phyloP scores from a whole-genome alignment of 352 stramenopile species.

The Phytophthora constricta region DNA sequence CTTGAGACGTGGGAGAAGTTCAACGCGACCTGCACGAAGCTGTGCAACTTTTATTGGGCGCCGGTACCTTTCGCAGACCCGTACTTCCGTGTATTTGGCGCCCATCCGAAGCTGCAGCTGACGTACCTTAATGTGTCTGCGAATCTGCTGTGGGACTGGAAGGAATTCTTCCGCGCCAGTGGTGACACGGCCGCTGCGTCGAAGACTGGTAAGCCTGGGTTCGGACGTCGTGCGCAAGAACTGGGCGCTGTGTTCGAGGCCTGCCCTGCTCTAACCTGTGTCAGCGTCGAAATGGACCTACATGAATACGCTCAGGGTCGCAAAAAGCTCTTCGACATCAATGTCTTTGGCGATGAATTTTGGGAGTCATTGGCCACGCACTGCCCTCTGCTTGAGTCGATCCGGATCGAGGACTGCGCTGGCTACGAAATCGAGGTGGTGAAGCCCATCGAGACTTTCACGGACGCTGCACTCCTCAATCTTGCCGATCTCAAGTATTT shows the following conservation, averaged over 20 bases:
- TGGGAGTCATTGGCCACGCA: constrained; percentile 7
- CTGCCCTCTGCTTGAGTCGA: constrained; percentile 32
- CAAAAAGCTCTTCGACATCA: constrained; percentile 24
- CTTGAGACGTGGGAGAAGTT: neutral
- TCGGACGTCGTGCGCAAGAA: constrained; percentile 26
- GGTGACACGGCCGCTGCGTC: constrained; percentile 3
- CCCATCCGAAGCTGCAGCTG: constrained; percentile 9
- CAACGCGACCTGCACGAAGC: neutral
- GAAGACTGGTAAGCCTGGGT: constrained; percentile 3
- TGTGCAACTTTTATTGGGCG: neutral
- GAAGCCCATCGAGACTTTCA: constrained; percentile 35
- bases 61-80: neutral
- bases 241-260: constrained; percentile 15
- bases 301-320: constrained; percentile 18
- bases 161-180: constrained; percentile 24
- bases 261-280: constrained; percentile 30
- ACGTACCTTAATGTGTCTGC: constrained; percentile 20
- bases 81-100: neutral
- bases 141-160: constrained; percentile 48
- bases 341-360: constrained; percentile 38
- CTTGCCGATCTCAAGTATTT: constrained; percentile 37
- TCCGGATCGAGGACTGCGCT: constrained; percentile 34
- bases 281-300: constrained; percentile 44
- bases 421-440: constrained; percentile 29
- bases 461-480: constrained; percentile 24